A percentile compares a stretch with the other conserved stretches of the same genome.
Conservation (phyloP, 2,329 filamentous ascomycete species). For the Didymella arachidicola region DNA sequence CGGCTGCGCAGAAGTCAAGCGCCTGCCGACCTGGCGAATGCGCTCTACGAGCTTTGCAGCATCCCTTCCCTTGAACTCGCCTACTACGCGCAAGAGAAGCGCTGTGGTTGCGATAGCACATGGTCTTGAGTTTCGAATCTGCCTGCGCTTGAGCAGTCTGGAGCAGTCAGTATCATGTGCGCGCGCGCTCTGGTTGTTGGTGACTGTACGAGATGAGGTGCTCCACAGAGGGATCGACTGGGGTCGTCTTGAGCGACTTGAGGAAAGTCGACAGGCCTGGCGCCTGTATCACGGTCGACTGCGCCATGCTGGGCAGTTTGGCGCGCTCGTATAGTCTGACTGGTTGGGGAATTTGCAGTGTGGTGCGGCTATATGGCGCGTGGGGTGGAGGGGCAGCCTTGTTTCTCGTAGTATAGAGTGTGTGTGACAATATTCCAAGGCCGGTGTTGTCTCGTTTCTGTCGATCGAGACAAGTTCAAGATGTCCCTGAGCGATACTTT, state of each 20-base stretch:
- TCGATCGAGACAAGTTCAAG: too few relatives aligned
- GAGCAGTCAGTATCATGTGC: slow-evolving; percentile 13
- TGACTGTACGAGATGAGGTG: slow-evolving; percentile 76
- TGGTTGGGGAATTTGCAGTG: slow-evolving; percentile 5
- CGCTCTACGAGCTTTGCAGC: slow-evolving; percentile 80
- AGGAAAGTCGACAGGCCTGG: slow-evolving; percentile 81
- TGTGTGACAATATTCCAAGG: too few relatives aligned
- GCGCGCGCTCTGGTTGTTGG: not conserved
- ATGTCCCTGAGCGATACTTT: not conserved
- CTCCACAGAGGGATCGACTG: slow-evolving; percentile 84
- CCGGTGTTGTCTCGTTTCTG: too few relatives aligned
- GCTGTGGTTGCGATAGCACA: slow-evolving; percentile 92
- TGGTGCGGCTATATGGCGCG: slow-evolving; percentile 22
- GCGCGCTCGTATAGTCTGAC: not conserved
- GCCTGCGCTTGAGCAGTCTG: slow-evolving; percentile 86
- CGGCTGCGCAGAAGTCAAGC: slow-evolving; percentile 82
- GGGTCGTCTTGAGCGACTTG: slow-evolving; percentile 73
- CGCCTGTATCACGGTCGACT: slow-evolving; percentile 56
- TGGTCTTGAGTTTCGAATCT: slow-evolving; percentile 85
- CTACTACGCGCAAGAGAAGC: slow-evolving; percentile 85
- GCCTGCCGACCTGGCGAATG: slow-evolving; percentile 78
- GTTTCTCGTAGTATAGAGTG: too few relatives aligned
- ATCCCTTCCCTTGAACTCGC: slow-evolving; percentile 78
- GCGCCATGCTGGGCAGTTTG: slow-evolving; percentile 30
- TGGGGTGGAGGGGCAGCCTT: slow-evolving; percentile 35